A percentile compares a stretch with the other conserved stretches of the same genome.
Evolutionary conservation across 208 protist genomes (phyloP).

Genomic region (Wallacemonas sp.): DNA sequence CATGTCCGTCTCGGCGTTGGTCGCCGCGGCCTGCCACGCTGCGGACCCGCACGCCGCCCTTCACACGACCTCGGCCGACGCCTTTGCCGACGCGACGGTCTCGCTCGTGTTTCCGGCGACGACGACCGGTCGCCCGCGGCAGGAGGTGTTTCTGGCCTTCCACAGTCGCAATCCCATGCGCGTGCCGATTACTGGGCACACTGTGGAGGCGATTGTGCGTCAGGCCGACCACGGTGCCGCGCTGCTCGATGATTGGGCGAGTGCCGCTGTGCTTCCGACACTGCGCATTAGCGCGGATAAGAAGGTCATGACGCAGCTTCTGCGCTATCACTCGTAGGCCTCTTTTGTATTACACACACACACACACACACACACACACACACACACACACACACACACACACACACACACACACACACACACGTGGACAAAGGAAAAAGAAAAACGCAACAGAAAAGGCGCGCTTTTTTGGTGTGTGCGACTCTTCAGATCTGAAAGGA

Average conservation of each 20-base stretch:
- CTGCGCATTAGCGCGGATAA: slow-evolving; percentile 22
- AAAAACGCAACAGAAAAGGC: too few species aligned
- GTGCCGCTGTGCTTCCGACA: slow-evolving; percentile 15
- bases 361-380: too few species aligned
- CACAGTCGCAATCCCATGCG: slow-evolving; percentile 24
- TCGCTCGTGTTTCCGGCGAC: slow-evolving; percentile 9
- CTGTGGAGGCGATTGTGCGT: slow-evolving; percentile 35
- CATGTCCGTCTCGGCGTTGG: slow-evolving; percentile 17
- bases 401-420: too few species aligned
- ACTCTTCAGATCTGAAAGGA: too few species aligned
- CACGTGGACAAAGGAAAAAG: too few species aligned
- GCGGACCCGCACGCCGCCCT: background rate
- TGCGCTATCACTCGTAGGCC: slow-evolving; percentile 15
- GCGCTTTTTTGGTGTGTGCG: too few species aligned
- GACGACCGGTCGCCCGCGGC: slow-evolving; percentile 15
- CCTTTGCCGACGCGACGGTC: slow-evolving; percentile 24
- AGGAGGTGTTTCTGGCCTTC: slow-evolving; percentile 37
- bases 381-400: too few species aligned
- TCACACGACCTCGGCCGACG: slow-evolving; percentile 19
- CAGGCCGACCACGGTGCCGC: slow-evolving; percentile 8
- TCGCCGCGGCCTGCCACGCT: background rate
- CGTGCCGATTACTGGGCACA: slow-evolving; percentile 20
- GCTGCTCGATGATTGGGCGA: slow-evolving; percentile 22
- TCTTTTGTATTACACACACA: too few species aligned
- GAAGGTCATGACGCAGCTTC: slow-evolving; percentile 15